phyloP scores from a whole-genome alignment of 345 rosid genomes.

The Sonneratia alba region DNA sequence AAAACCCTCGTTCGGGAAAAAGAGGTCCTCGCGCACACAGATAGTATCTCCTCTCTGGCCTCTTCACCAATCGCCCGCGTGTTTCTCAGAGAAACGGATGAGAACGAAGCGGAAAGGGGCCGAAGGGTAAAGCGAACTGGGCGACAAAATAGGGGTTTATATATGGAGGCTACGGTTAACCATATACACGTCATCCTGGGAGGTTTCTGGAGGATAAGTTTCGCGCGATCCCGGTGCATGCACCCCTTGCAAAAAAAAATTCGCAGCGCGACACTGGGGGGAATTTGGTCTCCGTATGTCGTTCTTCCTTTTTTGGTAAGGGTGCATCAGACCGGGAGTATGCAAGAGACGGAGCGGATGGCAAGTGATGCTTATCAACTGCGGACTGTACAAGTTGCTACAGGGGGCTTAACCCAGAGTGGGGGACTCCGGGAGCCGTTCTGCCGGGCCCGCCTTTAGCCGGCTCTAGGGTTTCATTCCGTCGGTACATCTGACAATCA shows the following conservation, averaged over 20 bases:
- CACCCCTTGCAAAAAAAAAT: too few relatives aligned
- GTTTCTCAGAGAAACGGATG: constrained; percentile 30
- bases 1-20: constrained; percentile 26
- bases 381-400: constrained; percentile 6
- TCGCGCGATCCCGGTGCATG: background rate
- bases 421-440: background rate
- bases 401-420: background rate
- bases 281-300: too few relatives aligned
- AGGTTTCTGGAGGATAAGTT: background rate
- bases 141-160: constrained; percentile 9
- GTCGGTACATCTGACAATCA: background rate
- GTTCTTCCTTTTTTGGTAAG: background rate
- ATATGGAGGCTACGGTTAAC: constrained; percentile 44
- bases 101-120: constrained; percentile 10
- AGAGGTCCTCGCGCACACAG: background rate
- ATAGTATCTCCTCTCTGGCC: background rate
- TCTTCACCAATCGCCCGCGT: constrained; percentile 15
- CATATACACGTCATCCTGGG: constrained; percentile 32
- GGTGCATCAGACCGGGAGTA: background rate
- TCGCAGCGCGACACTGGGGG: too few relatives aligned
- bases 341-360: background rate
- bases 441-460: background rate
- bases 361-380: background rate
- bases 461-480: constrained; percentile 9
- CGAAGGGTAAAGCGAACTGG: background rate